Conservation (phyloP, 805 yeast species). For the Ogataea allantospora region DNA sequence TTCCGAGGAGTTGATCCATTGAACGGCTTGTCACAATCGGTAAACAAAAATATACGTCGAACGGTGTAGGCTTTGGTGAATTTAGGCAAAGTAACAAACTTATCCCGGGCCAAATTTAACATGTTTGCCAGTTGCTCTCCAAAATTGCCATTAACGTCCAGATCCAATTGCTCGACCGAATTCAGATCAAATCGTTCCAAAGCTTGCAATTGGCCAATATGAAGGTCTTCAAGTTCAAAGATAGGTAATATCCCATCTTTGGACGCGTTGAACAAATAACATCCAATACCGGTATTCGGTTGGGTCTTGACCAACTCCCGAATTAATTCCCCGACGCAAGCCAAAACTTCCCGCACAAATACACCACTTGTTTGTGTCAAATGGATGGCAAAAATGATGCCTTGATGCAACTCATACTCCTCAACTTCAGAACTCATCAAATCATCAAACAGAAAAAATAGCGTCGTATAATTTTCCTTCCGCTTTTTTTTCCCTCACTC, state of each 20-base stretch:
- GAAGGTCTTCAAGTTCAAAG: slow-evolving; percentile 53
- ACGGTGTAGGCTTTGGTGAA: slow-evolving; percentile 47
- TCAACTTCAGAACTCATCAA: slow-evolving; percentile 10
- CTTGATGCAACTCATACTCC: slow-evolving; percentile 57
- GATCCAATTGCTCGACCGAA: slow-evolving; percentile 36
- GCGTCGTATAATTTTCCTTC: slow-evolving; percentile 6
- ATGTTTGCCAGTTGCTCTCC: slow-evolving; percentile 41
- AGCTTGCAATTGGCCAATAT: slow-evolving; percentile 54
- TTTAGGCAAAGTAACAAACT: slow-evolving; percentile 43
- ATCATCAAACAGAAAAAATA: background rate
- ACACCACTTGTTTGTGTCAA: slow-evolving; percentile 47
- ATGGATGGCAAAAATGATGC: slow-evolving; percentile 62
- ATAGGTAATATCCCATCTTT: slow-evolving; percentile 27
- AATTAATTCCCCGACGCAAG: slow-evolving; percentile 59
- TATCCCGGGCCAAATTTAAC: slow-evolving; percentile 53
- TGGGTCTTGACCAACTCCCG: slow-evolving; percentile 61
- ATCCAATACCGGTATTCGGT: slow-evolving; percentile 74
- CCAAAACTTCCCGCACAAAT: slow-evolving; percentile 44
- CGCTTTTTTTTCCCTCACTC: background rate
- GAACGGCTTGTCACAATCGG: slow-evolving; percentile 72
- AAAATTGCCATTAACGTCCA: slow-evolving; percentile 21
- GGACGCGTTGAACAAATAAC: slow-evolving; percentile 56
- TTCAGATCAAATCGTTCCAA: slow-evolving; percentile 36
- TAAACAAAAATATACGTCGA: slow-evolving; percentile 65
- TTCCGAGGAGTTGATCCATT: slow-evolving; percentile 40